Conservation (phyloP, 2,329 filamentous ascomycete genomes). For the Trichoderma cornu-damae region DNA sequence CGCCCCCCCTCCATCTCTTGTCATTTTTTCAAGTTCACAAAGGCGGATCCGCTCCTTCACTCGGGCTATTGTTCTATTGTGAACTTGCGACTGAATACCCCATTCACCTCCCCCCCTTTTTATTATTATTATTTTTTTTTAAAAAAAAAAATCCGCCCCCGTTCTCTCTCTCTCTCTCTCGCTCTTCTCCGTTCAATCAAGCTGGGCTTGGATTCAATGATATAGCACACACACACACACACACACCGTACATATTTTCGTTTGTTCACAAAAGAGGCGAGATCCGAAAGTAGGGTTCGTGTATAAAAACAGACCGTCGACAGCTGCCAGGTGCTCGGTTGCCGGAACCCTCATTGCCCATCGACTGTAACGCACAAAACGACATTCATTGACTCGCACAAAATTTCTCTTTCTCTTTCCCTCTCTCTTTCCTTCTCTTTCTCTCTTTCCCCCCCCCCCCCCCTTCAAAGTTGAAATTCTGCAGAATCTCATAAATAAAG, state of each 20-base stretch:
- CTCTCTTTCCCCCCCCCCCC: too few species aligned
- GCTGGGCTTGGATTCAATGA: conserved; percentile 1
- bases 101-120: not conserved
- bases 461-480: too few species aligned
- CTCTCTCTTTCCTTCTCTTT: too few species aligned
- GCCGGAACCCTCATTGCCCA: not conserved
- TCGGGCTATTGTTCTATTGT: not conserved
- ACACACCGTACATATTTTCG: too few species aligned
- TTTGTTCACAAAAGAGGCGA: too few species aligned
- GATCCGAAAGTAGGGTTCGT: not conserved
- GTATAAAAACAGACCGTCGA: conserved; percentile 1
- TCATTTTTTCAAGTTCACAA: not conserved
- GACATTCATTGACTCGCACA: not conserved
- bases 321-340: conserved; percentile 2
- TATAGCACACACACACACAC: not conserved
- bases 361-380: not conserved
- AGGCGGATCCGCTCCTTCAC: not conserved
- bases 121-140: not conserved
- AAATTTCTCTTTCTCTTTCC: not conserved
- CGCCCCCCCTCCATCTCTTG: not conserved
- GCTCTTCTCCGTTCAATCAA: not conserved
- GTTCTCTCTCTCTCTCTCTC: not conserved
- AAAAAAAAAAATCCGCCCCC: too few species aligned
- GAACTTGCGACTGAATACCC: not conserved
- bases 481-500: too few species aligned